A percentile compares a stretch with the other conserved stretches of the same genome.
Conservation (phyloP, 768 basidiomycete species). For the Collybia nuda region DNA sequence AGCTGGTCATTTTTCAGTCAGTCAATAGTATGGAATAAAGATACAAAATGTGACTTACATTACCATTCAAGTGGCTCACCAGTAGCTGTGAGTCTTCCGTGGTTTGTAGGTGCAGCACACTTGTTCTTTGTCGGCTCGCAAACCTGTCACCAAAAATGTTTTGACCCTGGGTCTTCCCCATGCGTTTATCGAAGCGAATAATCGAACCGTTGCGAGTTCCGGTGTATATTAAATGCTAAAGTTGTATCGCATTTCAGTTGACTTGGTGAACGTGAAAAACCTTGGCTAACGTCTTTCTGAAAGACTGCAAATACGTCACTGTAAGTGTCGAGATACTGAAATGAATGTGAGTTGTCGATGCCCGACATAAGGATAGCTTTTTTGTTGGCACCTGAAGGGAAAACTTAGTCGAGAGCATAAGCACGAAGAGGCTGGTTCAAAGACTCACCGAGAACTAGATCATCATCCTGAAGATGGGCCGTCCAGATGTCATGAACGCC, state of each 20-base stretch:
- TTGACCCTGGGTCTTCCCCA: constrained; percentile 30
- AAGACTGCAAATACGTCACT: constrained; percentile 68
- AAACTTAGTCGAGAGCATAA: too few species aligned
- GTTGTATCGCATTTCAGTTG: background rate
- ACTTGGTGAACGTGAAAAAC: background rate
- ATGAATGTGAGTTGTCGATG: constrained; percentile 35
- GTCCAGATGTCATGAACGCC: constrained; percentile 56
- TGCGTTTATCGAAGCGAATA: constrained; percentile 56
- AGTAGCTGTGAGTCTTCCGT: constrained; percentile 54
- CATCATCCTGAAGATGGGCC: constrained; percentile 45
- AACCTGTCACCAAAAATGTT: constrained; percentile 41
- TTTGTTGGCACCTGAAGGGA: constrained; percentile 46
- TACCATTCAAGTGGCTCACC: constrained; percentile 57
- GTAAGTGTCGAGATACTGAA: constrained; percentile 44
- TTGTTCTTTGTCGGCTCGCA: constrained; percentile 29
- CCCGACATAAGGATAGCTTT: constrained; percentile 54
- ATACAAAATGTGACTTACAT: constrained; percentile 35
- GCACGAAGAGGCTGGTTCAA: too few species aligned
- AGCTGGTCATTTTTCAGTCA: constrained; percentile 38
- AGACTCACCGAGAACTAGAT: constrained; percentile 52
- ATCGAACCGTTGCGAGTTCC: constrained; percentile 63
- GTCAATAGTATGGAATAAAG: background rate
- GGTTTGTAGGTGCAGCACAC: constrained; percentile 53
- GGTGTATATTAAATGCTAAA: constrained; percentile 50
- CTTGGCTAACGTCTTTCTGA: constrained; percentile 43